phyloP scores from a whole-genome alignment of 257 asterid genomes.

The Fraxinus anomala region DNA sequence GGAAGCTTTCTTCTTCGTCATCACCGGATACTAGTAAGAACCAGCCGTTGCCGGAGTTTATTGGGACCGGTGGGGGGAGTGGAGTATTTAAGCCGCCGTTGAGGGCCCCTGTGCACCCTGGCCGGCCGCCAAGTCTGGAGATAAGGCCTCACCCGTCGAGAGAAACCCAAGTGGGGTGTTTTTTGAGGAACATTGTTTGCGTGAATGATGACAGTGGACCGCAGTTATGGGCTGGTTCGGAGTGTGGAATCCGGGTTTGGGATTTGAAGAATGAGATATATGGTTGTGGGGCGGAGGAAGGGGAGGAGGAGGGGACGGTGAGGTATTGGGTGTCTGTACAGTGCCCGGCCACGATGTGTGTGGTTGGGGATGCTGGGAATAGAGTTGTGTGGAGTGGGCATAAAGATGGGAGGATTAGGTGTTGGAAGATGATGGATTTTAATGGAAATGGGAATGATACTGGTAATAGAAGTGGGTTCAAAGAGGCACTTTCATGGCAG shows the following conservation, averaged over 20 bases:
- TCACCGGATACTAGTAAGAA: conserved; percentile 27
- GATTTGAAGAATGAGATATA: conserved; percentile 62
- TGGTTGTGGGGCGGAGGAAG: conserved; percentile 45
- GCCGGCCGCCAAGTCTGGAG: conserved; percentile 79
- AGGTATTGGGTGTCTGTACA: conserved; percentile 64
- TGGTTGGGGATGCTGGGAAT: conserved; percentile 77
- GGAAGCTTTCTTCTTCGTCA: conserved; percentile 58
- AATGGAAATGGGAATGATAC: conserved; percentile 34
- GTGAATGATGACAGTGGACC: conserved; percentile 58
- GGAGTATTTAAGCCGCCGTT: conserved; percentile 70
- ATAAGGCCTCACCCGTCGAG: conserved; percentile 86
- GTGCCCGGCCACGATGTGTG: conserved; percentile 57
- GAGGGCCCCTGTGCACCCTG: conserved; percentile 66
- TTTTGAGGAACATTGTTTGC: conserved; percentile 61
- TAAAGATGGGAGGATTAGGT: conserved; percentile 78
- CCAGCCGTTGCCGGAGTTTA: conserved; percentile 69
- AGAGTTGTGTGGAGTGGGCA: conserved; percentile 94
- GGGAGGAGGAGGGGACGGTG: conserved; percentile 58
- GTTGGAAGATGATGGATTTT: conserved; percentile 73
- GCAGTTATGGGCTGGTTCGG: conserved; percentile 95
- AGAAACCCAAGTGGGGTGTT: conserved; percentile 75
- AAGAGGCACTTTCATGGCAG: conserved; percentile 80
- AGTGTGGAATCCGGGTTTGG: conserved; percentile 79
- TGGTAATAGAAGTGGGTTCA: conserved; percentile 41
- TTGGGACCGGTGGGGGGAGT: conserved; percentile 59